A percentile compares a stretch with the other conserved stretches of the same genome.
Conservation (phyloP, 495 filamentous ascomycete species). For the Hypoxylon perforatum region DNA sequence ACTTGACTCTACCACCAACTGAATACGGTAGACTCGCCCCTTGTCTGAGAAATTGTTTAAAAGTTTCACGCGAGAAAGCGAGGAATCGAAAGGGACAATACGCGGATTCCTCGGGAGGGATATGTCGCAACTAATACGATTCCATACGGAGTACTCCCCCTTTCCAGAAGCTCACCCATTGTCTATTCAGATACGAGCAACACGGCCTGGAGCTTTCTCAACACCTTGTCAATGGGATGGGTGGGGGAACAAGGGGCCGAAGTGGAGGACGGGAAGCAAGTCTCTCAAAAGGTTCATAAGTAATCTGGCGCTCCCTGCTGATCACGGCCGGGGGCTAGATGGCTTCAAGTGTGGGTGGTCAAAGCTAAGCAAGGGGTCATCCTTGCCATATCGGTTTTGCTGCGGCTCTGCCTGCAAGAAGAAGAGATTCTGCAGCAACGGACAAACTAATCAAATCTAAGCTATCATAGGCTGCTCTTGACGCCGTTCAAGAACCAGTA, state of each 20-base stretch:
- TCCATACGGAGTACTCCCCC: conserved; percentile 12
- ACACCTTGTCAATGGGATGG: conserved; percentile 37
- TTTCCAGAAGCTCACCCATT: conserved; percentile 29
- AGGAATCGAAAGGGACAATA: conserved; percentile 5
- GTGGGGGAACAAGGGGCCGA: conserved; percentile 43
- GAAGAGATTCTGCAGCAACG: conserved; percentile 18
- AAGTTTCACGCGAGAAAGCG: background rate
- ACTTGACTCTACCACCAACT: background rate
- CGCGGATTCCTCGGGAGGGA: conserved; percentile 10
- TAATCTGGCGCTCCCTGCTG: conserved; percentile 28
- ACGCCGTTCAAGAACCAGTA: conserved; percentile 2
- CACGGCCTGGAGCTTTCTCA: conserved; percentile 11
- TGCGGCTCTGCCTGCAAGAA: conserved; percentile 31
- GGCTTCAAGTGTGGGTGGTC: conserved; percentile 22
- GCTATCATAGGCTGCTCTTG: conserved; percentile 8
- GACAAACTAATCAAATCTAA: conserved; percentile 2
- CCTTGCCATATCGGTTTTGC: conserved; percentile 16
- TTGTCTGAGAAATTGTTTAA: background rate
- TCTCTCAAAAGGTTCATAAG: conserved; percentile 38
- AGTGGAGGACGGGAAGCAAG: conserved; percentile 49
- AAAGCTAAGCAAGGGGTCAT: conserved; percentile 25
- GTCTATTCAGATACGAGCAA: conserved; percentile 21
- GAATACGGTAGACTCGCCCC: background rate
- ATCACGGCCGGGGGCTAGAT: too few relatives aligned
- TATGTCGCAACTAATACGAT: conserved; percentile 34